phyloP scores from a whole-genome alignment of 352 stramenopile genomes.

The Globisporangium carolinianum region DNA sequence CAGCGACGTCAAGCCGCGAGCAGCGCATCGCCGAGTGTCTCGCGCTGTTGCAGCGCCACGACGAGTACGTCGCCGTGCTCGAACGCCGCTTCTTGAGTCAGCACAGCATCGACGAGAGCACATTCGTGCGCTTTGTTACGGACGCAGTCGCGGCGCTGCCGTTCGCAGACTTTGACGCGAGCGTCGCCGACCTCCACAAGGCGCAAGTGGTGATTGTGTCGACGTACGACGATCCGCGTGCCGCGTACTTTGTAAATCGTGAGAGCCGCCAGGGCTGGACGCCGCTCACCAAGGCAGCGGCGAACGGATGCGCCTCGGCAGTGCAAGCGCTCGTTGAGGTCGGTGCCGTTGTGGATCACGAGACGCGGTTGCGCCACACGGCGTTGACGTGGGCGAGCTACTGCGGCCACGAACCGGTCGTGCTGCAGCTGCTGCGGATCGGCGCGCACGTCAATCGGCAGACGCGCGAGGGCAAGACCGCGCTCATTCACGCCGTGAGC shows the following conservation, averaged over 20 bases:
- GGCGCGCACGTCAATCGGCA: slow-evolving; percentile 25
- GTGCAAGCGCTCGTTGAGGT: slow-evolving; percentile 37
- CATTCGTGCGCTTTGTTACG: slow-evolving; percentile 30
- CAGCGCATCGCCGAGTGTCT: slow-evolving; percentile 28
- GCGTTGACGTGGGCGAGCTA: slow-evolving; percentile 71
- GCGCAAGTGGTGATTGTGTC: background rate
- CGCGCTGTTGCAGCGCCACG: slow-evolving; percentile 28
- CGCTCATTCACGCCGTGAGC: slow-evolving; percentile 53
- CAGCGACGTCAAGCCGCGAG: slow-evolving; percentile 26
- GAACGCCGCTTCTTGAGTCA: slow-evolving; percentile 19
- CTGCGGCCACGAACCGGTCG: slow-evolving; percentile 59
- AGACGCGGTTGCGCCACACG: slow-evolving; percentile 56
- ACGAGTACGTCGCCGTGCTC: slow-evolving; percentile 20
- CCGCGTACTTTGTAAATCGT: slow-evolving; percentile 34
- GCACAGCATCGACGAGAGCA: slow-evolving; percentile 33
- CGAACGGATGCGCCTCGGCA: slow-evolving; percentile 30
- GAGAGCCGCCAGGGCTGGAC: slow-evolving; percentile 69
- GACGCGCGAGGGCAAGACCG: slow-evolving; percentile 57
- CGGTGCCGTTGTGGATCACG: slow-evolving; percentile 33
- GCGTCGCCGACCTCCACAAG: slow-evolving; percentile 17
- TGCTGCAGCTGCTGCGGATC: slow-evolving; percentile 40
- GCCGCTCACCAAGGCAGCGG: slow-evolving; percentile 53
- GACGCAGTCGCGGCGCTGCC: slow-evolving; percentile 10
- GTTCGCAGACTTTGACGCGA: slow-evolving; percentile 13
- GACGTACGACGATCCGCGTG: slow-evolving; percentile 9